Base-by-base conservation (phyloP, 140 eudicot species). In the Stevia rebaudiana region DNA sequence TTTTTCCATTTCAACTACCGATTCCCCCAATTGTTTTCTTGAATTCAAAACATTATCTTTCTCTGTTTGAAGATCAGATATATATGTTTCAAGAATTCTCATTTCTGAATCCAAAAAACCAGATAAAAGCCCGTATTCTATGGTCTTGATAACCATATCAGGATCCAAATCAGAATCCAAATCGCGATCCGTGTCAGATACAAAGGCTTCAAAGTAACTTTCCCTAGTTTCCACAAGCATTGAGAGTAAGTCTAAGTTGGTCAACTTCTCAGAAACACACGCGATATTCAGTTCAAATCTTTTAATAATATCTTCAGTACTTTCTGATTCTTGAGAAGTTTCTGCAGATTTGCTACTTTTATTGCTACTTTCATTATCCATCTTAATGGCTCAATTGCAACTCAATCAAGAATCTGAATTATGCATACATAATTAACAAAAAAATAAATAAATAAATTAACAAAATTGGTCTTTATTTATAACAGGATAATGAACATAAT, bases 201-300 rank as follows among this genome's bases (percentile, higher is more conserved):
- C 48, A 59, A 85, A 63, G 23, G 90, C 81, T 75, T 88, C 94
- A 51, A 88, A 75, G 35, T 83, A 95, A 63, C 56, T 80, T 74
- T 81, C 98, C 74, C 71, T 83, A 35, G 90, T 72, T 56, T 84
- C 87, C 51, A 92, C 88, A 59, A 71, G 84, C 86, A 85, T 75
- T 41, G 81, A 79, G 18, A 88, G 83, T 70, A 81, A 6, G 73
- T 66, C 76, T 76, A 92, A 78, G 77, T 92, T 88, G 66, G 66
- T 64, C 63, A 86, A 51, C 62, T 83, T 92, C 72, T 92, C 96
- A 24, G 76, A 75, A 35, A 75, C 70, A 73, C 78, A 75, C 21
- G 90, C 83, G 72, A 80, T 43, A 53, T 86, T 90, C n/a, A 88
- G 74, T 60, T 85, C 94, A 64, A 79, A 47, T 67, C 81, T 85